A percentile compares a stretch with the other conserved stretches of the same genome.
These are phyloP conservation scores for Backusella tuberculispora DNA, from an alignment of 192 early-diverging fungal species.

Conservation along the genomic window DNA sequence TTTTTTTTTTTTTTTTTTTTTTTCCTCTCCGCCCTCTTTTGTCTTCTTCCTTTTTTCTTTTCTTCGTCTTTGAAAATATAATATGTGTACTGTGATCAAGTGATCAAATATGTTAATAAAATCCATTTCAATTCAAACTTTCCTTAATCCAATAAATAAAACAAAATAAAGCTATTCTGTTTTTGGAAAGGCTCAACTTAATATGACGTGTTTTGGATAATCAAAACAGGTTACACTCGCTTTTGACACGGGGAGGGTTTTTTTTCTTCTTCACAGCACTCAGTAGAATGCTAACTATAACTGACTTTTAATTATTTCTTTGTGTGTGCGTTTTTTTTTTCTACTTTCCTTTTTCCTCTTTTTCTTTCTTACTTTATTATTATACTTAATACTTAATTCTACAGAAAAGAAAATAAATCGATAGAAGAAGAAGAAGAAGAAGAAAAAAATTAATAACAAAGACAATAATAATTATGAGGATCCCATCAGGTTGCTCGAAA, in stretches of 20 bases:
- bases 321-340: no score
- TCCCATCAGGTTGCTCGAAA: constrained; percentile 45
- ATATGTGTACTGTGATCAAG: no score
- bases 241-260: neutral
- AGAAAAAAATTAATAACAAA: neutral
- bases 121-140: neutral
- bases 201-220: neutral
- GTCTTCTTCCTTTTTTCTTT: neutral
- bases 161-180: neutral
- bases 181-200: neutral
- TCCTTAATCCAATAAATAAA: neutral
- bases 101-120: neutral
- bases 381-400: no score
- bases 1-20: no score
- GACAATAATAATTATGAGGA: constrained; percentile 27
- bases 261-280: no score
- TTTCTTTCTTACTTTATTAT: no score
- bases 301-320: no score
- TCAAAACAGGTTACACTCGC: neutral
- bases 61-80: neutral
- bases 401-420: neutral
- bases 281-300: no score
- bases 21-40: neutral
- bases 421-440: neutral
- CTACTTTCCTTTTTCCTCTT: no score